These are phyloP conservation scores for Papiliotrema nemorosa DNA, from an alignment of 1,284 basidiomycete species.

Conservation along the genomic window DNA sequence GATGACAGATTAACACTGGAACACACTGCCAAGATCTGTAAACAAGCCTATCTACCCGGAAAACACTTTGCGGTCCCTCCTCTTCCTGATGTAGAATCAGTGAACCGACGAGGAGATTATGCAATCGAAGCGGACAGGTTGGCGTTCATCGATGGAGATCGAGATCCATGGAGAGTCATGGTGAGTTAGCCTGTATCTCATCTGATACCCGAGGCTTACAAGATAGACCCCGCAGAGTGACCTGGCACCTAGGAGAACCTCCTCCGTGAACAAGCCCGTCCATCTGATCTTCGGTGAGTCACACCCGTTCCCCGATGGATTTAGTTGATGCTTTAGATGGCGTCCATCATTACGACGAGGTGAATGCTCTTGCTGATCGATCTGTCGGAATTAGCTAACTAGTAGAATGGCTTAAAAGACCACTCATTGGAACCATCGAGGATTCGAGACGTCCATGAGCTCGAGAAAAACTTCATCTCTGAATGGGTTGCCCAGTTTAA, in stretches of 20 bases:
- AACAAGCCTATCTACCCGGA: conserved; percentile 76
- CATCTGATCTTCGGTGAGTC: conserved; percentile 78
- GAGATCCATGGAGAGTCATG: conserved; percentile 82
- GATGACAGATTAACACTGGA: conserved; percentile 67
- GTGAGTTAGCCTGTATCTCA: conserved; percentile 19
- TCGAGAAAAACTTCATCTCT: conserved; percentile 75
- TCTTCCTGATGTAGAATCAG: conserved; percentile 70
- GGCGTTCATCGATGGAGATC: conserved; percentile 62
- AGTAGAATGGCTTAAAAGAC: conserved; percentile 67
- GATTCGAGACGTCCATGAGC: conserved; percentile 74
- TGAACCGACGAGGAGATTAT: conserved; percentile 76
- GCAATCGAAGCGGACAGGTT: conserved; percentile 68
- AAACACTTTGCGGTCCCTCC: conserved; percentile 66
- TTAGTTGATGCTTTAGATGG: conserved; percentile 55
- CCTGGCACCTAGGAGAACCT: conserved; percentile 64
- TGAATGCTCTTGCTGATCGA: conserved; percentile 8
- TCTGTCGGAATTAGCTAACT: background rate
- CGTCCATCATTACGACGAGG: conserved; percentile 83
- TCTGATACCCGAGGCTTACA: background rate
- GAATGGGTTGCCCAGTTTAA: conserved; percentile 72
- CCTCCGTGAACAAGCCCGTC: conserved; percentile 73
- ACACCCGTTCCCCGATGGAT: background rate
- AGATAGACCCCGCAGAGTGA: conserved; percentile 69
- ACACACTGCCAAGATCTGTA: conserved; percentile 76
- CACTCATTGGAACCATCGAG: conserved; percentile 66